Evolutionary conservation across 768 basidiomycete species (phyloP).

Genomic region (Leccinum pellstonianum): DNA sequence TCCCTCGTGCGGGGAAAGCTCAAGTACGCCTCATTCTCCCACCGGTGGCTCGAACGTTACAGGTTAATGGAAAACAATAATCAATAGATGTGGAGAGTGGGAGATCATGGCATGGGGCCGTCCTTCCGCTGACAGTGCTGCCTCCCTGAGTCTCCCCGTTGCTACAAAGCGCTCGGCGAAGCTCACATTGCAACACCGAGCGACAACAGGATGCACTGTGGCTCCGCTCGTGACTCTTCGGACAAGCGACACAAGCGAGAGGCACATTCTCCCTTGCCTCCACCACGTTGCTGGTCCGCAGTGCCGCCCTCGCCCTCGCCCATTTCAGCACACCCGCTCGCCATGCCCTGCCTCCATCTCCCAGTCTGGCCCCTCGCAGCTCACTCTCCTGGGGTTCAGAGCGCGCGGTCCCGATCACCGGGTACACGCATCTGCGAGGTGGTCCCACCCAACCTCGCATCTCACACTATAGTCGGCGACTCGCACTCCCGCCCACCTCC

Average conservation of each 20-base stretch:
- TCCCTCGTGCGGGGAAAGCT: constrained; percentile 24
- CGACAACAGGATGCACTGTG: neutral
- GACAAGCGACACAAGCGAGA: neutral
- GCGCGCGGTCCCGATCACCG: neutral
- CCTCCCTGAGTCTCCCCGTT: constrained; percentile 32
- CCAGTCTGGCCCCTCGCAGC: too few relatives aligned
- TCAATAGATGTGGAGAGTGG: constrained; percentile 32
- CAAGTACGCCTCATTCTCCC: constrained; percentile 31
- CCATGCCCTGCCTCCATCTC: neutral
- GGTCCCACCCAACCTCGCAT: neutral
- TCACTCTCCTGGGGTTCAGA: neutral
- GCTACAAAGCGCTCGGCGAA: constrained; percentile 27
- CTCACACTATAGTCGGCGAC: too few relatives aligned
- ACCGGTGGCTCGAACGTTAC: constrained; percentile 30
- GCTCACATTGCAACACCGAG: neutral
- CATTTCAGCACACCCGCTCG: neutral
- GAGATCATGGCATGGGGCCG: constrained; percentile 34
- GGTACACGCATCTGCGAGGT: neutral
- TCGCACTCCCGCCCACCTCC: too few relatives aligned
- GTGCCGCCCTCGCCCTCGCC: neutral
- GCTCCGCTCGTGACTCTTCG: neutral
- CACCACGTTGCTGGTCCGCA: neutral
- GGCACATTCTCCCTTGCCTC: neutral
- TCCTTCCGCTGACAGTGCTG: constrained; percentile 27
- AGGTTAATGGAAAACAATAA: constrained; percentile 31